Conservation (phyloP, 1,284 basidiomycete species). For the Rhodotorula sp. region DNA sequence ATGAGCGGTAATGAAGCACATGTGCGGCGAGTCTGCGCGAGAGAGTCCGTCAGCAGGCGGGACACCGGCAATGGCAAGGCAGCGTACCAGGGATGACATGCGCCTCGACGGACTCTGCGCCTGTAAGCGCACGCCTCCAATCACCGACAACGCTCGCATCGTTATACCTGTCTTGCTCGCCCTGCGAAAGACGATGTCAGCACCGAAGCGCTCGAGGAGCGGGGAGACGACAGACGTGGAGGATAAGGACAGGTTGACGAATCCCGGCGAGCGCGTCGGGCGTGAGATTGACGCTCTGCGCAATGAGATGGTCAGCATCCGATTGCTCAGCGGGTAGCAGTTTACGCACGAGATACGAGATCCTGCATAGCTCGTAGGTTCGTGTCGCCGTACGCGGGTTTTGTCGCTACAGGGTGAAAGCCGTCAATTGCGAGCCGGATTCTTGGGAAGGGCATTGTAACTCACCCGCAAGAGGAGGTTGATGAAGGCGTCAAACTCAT, state of each 20-base stretch:
- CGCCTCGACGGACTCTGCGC: neutral
- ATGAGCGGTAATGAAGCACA: neutral
- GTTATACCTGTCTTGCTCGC: neutral
- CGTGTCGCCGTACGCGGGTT: constrained; percentile 1
- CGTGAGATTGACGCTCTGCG: constrained; percentile 1
- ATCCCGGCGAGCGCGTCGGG: neutral
- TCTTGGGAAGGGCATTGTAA: too few relatives aligned
- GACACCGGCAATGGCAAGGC: rapidly evolving
- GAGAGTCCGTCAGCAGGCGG: neutral
- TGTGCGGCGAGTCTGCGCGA: neutral
- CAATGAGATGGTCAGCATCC: neutral
- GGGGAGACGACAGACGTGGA: neutral
- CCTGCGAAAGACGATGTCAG: neutral
- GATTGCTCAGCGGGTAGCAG: neutral
- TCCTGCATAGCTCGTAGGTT: neutral
- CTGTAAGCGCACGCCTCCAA: neutral
- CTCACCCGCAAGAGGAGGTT: constrained; percentile 10
- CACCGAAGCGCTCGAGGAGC: neutral
- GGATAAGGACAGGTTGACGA: constrained; percentile 1
- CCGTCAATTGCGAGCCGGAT: neutral
- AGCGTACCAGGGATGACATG: constrained; percentile 3
- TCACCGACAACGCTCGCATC: neutral
- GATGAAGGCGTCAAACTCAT: constrained; percentile 1
- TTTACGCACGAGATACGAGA: constrained; percentile 2
- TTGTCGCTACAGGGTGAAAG: neutral